Percentiles rank a stretch among this genome's conserved stretches.
Conservation (phyloP, 1,284 basidiomycete genomes). For the Stereum hirsutum region DNA sequence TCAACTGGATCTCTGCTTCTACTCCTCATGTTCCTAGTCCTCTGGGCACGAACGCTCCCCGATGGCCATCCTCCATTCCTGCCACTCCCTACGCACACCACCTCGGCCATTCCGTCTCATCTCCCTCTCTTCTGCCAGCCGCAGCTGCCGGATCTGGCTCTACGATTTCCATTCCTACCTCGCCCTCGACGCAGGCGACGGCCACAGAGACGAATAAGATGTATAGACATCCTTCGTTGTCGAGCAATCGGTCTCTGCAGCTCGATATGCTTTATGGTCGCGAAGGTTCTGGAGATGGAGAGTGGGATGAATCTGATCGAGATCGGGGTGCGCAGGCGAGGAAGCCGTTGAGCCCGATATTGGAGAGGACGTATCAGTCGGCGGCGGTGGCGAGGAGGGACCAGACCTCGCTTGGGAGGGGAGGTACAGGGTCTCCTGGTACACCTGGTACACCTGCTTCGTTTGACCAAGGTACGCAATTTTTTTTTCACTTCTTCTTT, state of each 20-base stretch:
- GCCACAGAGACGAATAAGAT: too few relatives aligned
- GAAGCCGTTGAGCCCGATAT: slow-evolving; percentile 20
- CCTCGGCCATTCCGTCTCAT: slow-evolving; percentile 10
- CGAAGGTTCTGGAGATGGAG: not conserved
- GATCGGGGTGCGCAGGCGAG: too few relatives aligned
- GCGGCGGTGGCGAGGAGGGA: slow-evolving; percentile 6
- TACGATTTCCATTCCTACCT: too few relatives aligned
- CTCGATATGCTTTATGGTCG: slow-evolving; percentile 5
- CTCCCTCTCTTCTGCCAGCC: slow-evolving; percentile 4
- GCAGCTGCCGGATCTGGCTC: not conserved
- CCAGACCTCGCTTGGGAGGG: slow-evolving; percentile 13
- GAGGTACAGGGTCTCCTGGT: slow-evolving; percentile 15
- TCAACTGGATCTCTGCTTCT: slow-evolving; percentile 12
- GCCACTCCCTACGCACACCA: slow-evolving; percentile 3
- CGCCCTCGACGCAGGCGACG: too few relatives aligned
- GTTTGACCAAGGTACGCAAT: slow-evolving; percentile 3
- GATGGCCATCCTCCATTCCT: slow-evolving; percentile 4
- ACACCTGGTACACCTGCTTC: slow-evolving; percentile 24
- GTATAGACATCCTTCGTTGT: slow-evolving; percentile 9
- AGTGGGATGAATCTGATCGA: slow-evolving; percentile 1
- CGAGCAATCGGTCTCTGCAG: slow-evolving; percentile 12
- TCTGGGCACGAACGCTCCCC: slow-evolving; percentile 1
- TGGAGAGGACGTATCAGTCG: slow-evolving; percentile 13
- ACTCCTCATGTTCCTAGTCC: slow-evolving; percentile 1
- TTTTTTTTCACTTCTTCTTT: not conserved